Evolutionary conservation across 176 grass and related monocot genomes (phyloP).

Genomic region (Cymbopogon citratus): DNA sequence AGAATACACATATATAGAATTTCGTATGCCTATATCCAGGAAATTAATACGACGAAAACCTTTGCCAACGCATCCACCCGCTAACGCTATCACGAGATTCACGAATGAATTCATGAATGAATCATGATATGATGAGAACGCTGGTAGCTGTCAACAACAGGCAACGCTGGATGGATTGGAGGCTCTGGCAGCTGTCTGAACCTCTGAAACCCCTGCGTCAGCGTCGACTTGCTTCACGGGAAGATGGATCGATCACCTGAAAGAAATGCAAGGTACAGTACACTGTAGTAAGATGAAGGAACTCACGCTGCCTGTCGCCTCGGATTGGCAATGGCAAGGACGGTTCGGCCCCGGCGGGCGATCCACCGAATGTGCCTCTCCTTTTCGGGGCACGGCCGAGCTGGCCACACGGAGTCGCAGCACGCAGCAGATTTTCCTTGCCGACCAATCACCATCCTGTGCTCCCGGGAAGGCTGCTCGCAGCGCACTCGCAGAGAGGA

Average conservation of each 20-base stretch:
- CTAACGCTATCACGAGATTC: not conserved
- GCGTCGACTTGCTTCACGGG: not conserved
- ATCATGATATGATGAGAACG: not conserved
- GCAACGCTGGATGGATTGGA: not conserved
- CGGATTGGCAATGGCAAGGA: not conserved
- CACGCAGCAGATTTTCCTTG: not conserved
- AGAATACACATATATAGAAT: not conserved
- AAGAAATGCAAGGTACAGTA: not conserved
- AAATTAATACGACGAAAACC: not conserved
- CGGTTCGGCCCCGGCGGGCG: not conserved
- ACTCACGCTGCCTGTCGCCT: not conserved
- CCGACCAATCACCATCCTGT: not conserved
- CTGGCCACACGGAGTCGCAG: conserved; percentile 29
- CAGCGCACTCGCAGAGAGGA: too few species aligned
- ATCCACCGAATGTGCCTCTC: conserved; percentile 4
- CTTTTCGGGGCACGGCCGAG: conserved; percentile 5
- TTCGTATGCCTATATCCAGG: not conserved
- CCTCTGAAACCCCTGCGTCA: not conserved
- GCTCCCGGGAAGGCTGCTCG: not conserved
- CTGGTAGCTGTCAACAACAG: not conserved
- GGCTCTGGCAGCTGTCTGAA: conserved; percentile 11
- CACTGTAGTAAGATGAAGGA: not conserved
- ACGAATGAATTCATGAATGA: not conserved
- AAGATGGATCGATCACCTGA: not conserved
- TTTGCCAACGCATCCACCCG: conserved; percentile 8